Evolutionary conservation across 345 rosid genomes (phyloP).

Genomic region (Moricandia moricandioides): DNA sequence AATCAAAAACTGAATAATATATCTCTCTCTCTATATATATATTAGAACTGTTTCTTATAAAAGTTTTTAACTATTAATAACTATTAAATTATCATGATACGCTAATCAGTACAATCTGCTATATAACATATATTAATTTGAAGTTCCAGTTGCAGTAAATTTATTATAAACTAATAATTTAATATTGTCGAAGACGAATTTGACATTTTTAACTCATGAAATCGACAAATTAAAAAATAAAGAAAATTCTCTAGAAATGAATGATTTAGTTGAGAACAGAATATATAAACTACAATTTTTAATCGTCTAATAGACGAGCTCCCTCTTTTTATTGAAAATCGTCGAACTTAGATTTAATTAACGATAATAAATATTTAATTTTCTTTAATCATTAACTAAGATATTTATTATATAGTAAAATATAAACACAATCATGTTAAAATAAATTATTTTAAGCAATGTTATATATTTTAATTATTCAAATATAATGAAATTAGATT

Average conservation of each 20-base stretch:
- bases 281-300: too few relatives aligned
- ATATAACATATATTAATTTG: not conserved
- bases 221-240: not conserved
- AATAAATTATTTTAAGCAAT: not conserved
- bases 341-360: not conserved
- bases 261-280: too few relatives aligned
- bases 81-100: not conserved
- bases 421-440: not conserved
- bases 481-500: not conserved
- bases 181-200: not conserved
- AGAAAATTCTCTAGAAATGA: not conserved
- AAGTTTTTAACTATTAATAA: not conserved
- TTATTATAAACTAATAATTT: not conserved
- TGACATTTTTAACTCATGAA: not conserved
- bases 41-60: too few relatives aligned
- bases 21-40: too few relatives aligned
- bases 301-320: not conserved
- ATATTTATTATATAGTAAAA: not conserved
- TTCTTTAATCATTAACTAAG: not conserved
- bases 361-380: not conserved
- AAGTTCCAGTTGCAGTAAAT: not conserved
- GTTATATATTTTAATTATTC: not conserved
- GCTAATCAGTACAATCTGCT: not conserved
- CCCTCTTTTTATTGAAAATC: not conserved
- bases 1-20: not conserved